Base-by-base conservation (phyloP, 1,139 yeast genomes). In the Kodamaea sp. region DNA sequence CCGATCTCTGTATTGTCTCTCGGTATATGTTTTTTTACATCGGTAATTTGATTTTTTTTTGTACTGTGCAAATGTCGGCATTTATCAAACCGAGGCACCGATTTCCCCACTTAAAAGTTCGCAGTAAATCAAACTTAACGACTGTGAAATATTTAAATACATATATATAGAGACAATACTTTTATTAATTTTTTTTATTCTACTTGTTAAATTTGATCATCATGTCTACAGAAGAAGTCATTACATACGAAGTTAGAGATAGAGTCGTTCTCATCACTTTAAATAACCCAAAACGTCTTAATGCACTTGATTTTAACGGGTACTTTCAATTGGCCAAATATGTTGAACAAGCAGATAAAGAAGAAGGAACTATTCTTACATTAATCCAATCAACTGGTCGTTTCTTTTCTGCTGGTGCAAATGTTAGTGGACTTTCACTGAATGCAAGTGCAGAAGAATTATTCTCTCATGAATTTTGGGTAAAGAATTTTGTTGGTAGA, bases 351-450 rank as follows among this genome's bases (percentile, higher is more conserved):
- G 92, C 96, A 1, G 82, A 85, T 45, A 58, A 65, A n/a, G 84
- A 86, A 45, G 79, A 78, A 32, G 72, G 71, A 26, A 81, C 94
- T 0, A 59, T 75, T 7, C 74, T 79, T 27, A 88, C 96, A 2
- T 64, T 86, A 39, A 62, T 88, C 39, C 84, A 80, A 53, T 70
- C 88, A 29, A 70, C 84, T 0, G 96, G 96, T 2, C 70, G 82
- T 47, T 85, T 73, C 58, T 88, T 88, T 59, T 81, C 90, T 28
- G 86, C 96, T 6, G 97, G 97, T 29, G 96, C 96, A 25, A 82
- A 86, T 57, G 76, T 86, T 44, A 53, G 60, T 22, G 59, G 61
- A 8, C 34, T 64, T 35, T 42, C 55, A 12, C 32, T 38, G 29
- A 40, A 55, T 1, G 55, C 53, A 7, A 52, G 52, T 7, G 37